Evolutionary conservation across 2,329 filamentous ascomycete species (phyloP).

Genomic region (Furcasterigmium furcatum): DNA sequence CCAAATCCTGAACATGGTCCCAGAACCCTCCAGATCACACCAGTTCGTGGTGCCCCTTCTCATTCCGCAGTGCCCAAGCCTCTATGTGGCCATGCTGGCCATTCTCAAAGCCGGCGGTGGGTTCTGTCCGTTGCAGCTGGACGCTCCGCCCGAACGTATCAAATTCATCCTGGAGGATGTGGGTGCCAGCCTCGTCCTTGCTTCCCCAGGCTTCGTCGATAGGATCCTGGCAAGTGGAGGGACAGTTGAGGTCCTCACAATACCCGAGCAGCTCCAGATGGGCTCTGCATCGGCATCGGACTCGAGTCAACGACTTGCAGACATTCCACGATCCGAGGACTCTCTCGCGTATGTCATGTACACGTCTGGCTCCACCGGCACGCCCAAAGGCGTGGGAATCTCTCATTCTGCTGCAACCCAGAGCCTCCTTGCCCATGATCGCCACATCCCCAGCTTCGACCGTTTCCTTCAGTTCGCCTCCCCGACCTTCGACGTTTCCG

Average conservation of each 20-base stretch:
- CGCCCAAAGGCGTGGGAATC: conserved; percentile 82
- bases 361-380: conserved; percentile 85
- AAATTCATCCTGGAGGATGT: conserved; percentile 81
- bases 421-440: conserved; percentile 76
- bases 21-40: background rate
- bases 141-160: conserved; percentile 73
- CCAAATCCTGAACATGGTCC: conserved; percentile 17
- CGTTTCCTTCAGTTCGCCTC: conserved; percentile 90
- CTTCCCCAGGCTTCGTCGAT: conserved; percentile 43
- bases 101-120: conserved; percentile 78
- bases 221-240: background rate
- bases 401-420: conserved; percentile 80
- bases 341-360: conserved; percentile 87
- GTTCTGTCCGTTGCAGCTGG: conserved; percentile 80
- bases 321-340: conserved; percentile 16
- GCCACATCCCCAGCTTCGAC: conserved; percentile 70
- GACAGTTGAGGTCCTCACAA: conserved; percentile 26
- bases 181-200: conserved; percentile 65
- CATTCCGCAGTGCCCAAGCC: conserved; percentile 69
- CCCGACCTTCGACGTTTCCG: conserved; percentile 89
- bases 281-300: background rate
- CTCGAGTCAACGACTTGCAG: background rate
- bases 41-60: conserved; percentile 69
- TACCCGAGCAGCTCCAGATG: conserved; percentile 26
- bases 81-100: conserved; percentile 76